These are phyloP conservation scores for Nigrospora sphaerica DNA, from an alignment of 2,329 filamentous ascomycete species.

Conservation along the genomic window DNA sequence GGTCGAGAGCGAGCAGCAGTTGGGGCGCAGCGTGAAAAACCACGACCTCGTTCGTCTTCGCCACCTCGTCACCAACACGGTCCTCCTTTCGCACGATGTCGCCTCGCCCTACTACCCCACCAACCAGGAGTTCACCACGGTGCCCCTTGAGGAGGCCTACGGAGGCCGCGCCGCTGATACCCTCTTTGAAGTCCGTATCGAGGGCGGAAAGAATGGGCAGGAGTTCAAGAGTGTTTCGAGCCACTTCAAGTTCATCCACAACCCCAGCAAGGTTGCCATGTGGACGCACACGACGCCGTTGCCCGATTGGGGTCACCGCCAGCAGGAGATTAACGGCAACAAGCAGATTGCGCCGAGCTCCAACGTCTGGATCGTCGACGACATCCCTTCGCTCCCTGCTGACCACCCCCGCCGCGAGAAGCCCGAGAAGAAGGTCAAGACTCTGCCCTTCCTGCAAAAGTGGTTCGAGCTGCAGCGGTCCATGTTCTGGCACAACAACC, in stretches of 20 bases:
- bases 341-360: slow-evolving; percentile 86
- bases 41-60: slow-evolving; percentile 81
- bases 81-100: slow-evolving; percentile 91
- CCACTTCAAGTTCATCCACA: slow-evolving; percentile 93
- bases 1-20: slow-evolving; percentile 48
- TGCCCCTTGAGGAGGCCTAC: slow-evolving; percentile 63
- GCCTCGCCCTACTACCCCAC: slow-evolving; percentile 94
- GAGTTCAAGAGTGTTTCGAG: slow-evolving; percentile 87
- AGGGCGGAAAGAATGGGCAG: slow-evolving; percentile 72
- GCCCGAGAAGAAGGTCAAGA: slow-evolving; percentile 72
- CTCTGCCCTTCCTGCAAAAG: slow-evolving; percentile 82
- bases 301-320: slow-evolving; percentile 96
- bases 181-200: slow-evolving; percentile 85
- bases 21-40: slow-evolving; percentile 65
- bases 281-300: slow-evolving; percentile 94
- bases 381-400: slow-evolving; percentile 70
- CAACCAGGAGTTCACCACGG: slow-evolving; percentile 96
- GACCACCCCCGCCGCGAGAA: slow-evolving; percentile 70
- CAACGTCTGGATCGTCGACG: slow-evolving; percentile 92
- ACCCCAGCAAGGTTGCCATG: slow-evolving; percentile 95
- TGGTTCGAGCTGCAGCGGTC: slow-evolving; percentile 94
- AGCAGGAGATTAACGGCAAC: slow-evolving; percentile 99
- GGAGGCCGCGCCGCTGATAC: slow-evolving; percentile 78
- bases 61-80: slow-evolving; percentile 77
- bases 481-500: slow-evolving; percentile 99